A percentile compares a stretch with the other conserved stretches of the same genome.
Conservation (phyloP, 2,329 filamentous ascomycete genomes). For the Colletotrichum sansevieriae region DNA sequence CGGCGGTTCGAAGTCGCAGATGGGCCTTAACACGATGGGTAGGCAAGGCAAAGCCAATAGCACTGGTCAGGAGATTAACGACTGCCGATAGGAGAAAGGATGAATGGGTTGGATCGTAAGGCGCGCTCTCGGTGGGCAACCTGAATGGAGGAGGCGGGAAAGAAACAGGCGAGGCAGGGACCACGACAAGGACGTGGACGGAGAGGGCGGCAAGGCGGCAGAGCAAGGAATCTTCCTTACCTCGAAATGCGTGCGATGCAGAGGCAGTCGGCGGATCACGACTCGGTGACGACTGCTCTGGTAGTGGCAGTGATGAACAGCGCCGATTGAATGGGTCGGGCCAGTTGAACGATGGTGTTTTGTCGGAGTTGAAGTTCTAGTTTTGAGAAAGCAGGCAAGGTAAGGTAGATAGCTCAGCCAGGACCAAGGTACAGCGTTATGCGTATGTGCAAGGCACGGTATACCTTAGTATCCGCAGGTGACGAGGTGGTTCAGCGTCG, state of each 20-base stretch:
- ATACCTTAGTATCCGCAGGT: too few species aligned
- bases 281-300: neutral
- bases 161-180: neutral
- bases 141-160: neutral
- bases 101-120: constrained; percentile 6
- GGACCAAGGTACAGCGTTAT: too few species aligned
- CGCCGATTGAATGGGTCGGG: neutral
- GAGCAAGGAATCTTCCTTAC: neutral
- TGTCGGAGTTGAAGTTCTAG: neutral
- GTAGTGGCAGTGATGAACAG: neutral
- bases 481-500: too few species aligned
- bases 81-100: neutral
- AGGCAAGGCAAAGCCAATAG: neutral
- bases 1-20: constrained; percentile 23
- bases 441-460: too few species aligned
- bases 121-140: neutral
- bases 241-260: neutral
- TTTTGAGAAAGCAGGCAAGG: neutral
- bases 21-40: neutral
- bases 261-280: too few species aligned
- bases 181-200: neutral
- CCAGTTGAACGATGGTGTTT: neutral
- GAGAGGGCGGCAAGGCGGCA: neutral
- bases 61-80: neutral
- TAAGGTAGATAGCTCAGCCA: neutral